Percentiles rank a stretch among this genome's conserved stretches.
Conservation (phyloP, 1,284 basidiomycete species). For the Cerioporus squamosus region DNA sequence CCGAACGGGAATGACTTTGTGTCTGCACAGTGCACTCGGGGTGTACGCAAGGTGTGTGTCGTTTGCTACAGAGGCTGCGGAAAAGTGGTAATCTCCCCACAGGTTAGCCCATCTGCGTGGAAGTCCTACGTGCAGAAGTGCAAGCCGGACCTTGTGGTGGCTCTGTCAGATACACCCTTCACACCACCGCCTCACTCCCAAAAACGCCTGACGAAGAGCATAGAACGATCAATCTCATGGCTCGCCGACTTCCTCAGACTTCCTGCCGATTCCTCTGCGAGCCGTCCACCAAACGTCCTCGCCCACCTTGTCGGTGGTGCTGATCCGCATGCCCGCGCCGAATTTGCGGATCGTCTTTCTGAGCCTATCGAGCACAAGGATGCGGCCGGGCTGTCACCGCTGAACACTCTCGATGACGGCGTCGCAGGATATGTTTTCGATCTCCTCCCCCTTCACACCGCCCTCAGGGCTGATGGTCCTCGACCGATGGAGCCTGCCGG, state of each 20-base stretch:
- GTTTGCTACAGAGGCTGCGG: too few relatives aligned
- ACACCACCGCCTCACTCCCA: conserved; percentile 67
- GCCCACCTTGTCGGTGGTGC: conserved; percentile 71
- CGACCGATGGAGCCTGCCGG: not conserved
- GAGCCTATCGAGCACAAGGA: conserved; percentile 64
- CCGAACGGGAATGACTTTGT: conserved; percentile 65
- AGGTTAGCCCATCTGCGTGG: conserved; percentile 66
- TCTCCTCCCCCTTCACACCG: conserved; percentile 55
- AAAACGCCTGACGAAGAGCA: conserved; percentile 74
- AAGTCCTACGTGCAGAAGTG: conserved; percentile 50
- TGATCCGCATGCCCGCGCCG: conserved; percentile 56
- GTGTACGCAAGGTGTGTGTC: conserved; percentile 65
- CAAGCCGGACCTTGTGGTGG: conserved; percentile 72
- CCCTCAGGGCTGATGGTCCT: conserved; percentile 16
- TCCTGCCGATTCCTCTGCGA: not conserved
- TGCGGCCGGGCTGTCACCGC: conserved; percentile 51
- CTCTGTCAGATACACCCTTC: conserved; percentile 72
- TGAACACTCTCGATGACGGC: conserved; percentile 65
- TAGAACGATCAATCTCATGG: conserved; percentile 71
- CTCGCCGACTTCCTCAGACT: conserved; percentile 51
- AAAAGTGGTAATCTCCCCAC: conserved; percentile 2
- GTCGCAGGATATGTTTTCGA: conserved; percentile 72
- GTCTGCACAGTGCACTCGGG: conserved; percentile 63
- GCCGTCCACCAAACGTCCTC: conserved; percentile 39
- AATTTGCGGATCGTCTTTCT: conserved; percentile 62